These are phyloP conservation scores for Neolecta irregularis DNA, from an alignment of 1,139 yeast genomes.

Conservation along the genomic window DNA sequence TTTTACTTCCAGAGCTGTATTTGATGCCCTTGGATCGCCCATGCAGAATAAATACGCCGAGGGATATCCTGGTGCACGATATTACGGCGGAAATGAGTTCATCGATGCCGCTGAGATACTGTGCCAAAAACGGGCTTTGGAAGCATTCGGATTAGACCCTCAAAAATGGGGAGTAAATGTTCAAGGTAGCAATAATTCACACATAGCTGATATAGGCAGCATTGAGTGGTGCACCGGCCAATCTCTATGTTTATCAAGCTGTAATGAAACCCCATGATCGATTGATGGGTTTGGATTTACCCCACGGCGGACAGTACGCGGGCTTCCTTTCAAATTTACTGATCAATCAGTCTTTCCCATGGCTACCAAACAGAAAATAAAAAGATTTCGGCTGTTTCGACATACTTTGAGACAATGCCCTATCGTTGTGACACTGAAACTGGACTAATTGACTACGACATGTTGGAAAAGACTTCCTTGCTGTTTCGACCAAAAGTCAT, in stretches of 20 bases:
- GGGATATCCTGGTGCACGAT: constrained; percentile 84
- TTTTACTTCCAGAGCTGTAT: constrained; percentile 90
- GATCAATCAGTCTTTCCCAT: constrained; percentile 90
- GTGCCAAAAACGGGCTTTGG: constrained; percentile 85
- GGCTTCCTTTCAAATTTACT: constrained; percentile 62
- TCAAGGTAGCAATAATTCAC: constrained; percentile 29
- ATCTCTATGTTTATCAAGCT: constrained; percentile 90
- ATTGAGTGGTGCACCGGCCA: constrained; percentile 93
- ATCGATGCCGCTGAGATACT: constrained; percentile 84
- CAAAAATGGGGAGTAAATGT: constrained; percentile 97
- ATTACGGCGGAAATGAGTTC: constrained; percentile 89
- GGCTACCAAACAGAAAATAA: constrained; percentile 94
- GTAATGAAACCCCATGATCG: constrained; percentile 80
- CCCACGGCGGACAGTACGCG: constrained; percentile 46
- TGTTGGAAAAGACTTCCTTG: constrained; percentile 75
- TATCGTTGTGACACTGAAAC: constrained; percentile 84
- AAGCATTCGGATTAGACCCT: constrained; percentile 64
- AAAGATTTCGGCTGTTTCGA: constrained; percentile 89
- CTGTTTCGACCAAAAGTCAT: constrained; percentile 88
- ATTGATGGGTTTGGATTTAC: constrained; percentile 89
- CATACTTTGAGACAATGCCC: constrained; percentile 97
- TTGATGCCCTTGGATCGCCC: constrained; percentile 93
- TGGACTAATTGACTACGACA: constrained; percentile 89
- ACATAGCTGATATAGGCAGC: constrained; percentile 24
- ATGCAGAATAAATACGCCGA: constrained; percentile 87